These are phyloP conservation scores for Ascosphaera acerosa DNA, from an alignment of 2,329 filamentous ascomycete species.

Conservation along the genomic window DNA sequence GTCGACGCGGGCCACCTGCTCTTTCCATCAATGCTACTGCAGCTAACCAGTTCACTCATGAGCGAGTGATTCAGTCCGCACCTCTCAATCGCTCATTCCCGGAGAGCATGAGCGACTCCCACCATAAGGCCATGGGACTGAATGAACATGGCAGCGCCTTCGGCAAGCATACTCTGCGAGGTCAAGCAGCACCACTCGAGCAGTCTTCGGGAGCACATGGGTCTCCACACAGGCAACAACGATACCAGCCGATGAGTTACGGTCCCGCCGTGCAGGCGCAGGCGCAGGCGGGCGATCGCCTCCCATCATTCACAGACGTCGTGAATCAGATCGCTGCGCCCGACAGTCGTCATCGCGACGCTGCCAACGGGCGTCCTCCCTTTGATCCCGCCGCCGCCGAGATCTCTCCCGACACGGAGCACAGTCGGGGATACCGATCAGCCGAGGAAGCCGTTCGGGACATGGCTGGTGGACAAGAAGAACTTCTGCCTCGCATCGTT, in stretches of 20 bases:
- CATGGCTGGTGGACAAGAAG: conserved; percentile 70
- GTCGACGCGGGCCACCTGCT: conserved; percentile 41
- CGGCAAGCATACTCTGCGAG: background rate
- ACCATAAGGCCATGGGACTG: background rate
- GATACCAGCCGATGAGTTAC: conserved; percentile 60
- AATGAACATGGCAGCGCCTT: background rate
- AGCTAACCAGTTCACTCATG: conserved; percentile 73
- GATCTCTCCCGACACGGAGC: conserved; percentile 26
- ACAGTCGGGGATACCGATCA: conserved; percentile 72
- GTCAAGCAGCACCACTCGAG: background rate
- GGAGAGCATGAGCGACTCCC: conserved; percentile 59
- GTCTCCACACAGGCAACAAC: background rate
- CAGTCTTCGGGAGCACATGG: background rate
- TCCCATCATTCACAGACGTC: conserved; percentile 85
- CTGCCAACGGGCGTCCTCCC: conserved; percentile 3
- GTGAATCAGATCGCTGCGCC: conserved; percentile 43
- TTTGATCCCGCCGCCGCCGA: conserved; percentile 9
- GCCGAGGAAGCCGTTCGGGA: conserved; percentile 89
- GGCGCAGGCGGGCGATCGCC: conserved; percentile 69
- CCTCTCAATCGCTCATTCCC: conserved; percentile 90
- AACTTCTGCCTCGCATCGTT: conserved; percentile 75
- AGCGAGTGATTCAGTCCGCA: conserved; percentile 90
- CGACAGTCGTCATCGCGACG: conserved; percentile 22
- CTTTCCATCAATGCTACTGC: conserved; percentile 88
- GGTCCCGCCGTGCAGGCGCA: conserved; percentile 66